phyloP scores from a whole-genome alignment of 495 filamentous ascomycete genomes.

The Hypoxylon cercidicola region DNA sequence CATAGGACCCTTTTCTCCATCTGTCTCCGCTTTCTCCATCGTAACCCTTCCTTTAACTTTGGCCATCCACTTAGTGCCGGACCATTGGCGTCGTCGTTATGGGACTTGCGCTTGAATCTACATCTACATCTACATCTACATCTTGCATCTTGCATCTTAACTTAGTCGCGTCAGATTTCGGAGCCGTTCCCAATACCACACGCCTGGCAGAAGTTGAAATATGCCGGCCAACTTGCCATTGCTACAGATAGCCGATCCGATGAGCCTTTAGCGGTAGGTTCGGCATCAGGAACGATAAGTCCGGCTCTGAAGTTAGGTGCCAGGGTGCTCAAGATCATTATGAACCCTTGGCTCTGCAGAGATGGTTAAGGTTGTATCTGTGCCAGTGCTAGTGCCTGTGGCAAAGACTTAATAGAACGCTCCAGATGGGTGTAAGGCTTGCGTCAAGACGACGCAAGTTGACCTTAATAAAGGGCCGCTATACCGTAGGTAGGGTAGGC shows the following conservation, averaged over 20 bases:
- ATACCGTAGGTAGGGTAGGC: conserved; percentile 11
- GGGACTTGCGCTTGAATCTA: neutral
- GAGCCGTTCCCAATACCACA: neutral
- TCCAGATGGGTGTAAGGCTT: conserved; percentile 34
- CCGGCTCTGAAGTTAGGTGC: too few relatives aligned
- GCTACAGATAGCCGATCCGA: neutral
- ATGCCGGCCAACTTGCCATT: neutral
- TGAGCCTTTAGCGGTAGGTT: neutral
- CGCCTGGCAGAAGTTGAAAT: neutral
- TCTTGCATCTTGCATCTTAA: neutral
- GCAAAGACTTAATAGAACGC: conserved; percentile 20
- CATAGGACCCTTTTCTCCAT: conserved; percentile 21
- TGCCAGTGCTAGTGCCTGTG: conserved; percentile 20
- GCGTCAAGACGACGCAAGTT: conserved; percentile 38
- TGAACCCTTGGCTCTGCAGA: neutral
- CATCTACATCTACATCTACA: neutral
- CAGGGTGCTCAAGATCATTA: too few relatives aligned
- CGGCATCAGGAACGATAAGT: too few relatives aligned
- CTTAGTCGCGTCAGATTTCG: neutral
- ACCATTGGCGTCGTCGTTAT: conserved; percentile 24
- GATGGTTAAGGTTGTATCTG: neutral
- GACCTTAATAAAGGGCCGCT: conserved; percentile 8
- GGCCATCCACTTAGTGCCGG: conserved; percentile 17
- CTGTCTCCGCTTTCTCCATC: conserved; percentile 15
- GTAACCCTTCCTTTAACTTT: conserved; percentile 3